A percentile compares a stretch with the other conserved stretches of the same genome.
phyloP scores from a whole-genome alignment of 139 green algal species.

The Zygnema cylindricum region DNA sequence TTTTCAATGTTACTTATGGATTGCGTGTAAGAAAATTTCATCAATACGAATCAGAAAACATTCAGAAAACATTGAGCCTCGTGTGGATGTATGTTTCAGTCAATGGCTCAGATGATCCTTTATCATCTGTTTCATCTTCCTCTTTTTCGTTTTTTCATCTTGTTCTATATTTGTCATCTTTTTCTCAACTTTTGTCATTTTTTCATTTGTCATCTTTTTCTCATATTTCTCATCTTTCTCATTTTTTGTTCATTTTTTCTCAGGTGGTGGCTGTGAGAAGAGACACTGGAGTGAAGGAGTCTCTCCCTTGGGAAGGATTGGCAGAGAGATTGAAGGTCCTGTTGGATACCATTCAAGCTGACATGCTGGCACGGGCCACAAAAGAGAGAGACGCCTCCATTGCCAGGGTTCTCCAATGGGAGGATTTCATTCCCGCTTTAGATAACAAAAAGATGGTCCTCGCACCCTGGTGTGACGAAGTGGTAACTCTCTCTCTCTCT shows the following conservation, averaged over 20 bases:
- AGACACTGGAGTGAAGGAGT: constrained; percentile 92
- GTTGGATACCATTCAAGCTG: constrained; percentile 84
- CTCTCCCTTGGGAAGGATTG: constrained; percentile 81
- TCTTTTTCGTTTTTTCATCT: no score
- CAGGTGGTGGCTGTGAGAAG: constrained; percentile 80
- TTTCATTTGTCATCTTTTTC: background rate
- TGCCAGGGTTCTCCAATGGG: constrained; percentile 79
- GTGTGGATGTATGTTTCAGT: no score
- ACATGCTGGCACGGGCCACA: constrained; percentile 79
- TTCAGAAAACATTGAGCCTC: no score
- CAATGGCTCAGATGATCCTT: background rate
- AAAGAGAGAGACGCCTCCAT: constrained; percentile 71
- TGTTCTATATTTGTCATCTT: background rate
- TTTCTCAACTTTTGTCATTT: no score
- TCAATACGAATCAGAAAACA: no score
- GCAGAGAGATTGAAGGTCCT: constrained; percentile 68
- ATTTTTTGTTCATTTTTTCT: background rate
- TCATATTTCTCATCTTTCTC: background rate
- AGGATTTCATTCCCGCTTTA: constrained; percentile 90
- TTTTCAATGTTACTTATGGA: no score
- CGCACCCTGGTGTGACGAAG: constrained; percentile 89
- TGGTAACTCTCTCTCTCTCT: constrained; percentile 5
- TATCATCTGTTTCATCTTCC: no score
- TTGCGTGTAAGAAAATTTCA: no score
- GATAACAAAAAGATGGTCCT: constrained; percentile 89